Percentiles rank a stretch among this genome's conserved stretches.
phyloP scores from a whole-genome alignment of 805 yeast genomes.

The Yarrowia deformans region DNA sequence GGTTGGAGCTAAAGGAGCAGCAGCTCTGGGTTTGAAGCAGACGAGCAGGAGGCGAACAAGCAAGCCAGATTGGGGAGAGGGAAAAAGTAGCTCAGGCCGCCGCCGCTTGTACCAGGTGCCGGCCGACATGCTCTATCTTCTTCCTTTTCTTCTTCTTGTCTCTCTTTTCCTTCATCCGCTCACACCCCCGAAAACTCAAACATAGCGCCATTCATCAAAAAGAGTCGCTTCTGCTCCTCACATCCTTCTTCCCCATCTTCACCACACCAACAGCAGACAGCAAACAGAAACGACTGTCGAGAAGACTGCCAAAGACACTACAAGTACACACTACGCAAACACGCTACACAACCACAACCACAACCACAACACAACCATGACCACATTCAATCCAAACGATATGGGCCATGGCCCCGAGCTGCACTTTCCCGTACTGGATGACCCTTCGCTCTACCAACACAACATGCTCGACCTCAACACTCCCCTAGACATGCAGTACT shows the following conservation, averaged over 20 bases:
- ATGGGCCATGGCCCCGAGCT: background rate
- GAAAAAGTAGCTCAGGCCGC: background rate
- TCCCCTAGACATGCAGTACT: constrained; percentile 27
- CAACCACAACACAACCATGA: constrained; percentile 11
- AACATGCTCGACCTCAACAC: constrained; percentile 30
- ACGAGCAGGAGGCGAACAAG: constrained; percentile 15
- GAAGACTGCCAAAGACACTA: too few species aligned
- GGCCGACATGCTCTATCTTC: background rate
- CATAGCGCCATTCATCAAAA: background rate
- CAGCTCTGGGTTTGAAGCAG: constrained; percentile 1
- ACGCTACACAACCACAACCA: background rate
- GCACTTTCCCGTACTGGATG: constrained; percentile 3
- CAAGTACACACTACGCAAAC: too few species aligned
- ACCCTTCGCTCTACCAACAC: constrained; percentile 20
- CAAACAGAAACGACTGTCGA: background rate
- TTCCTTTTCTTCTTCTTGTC: background rate
- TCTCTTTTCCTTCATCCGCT: background rate
- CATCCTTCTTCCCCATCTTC: background rate
- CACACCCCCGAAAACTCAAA: background rate
- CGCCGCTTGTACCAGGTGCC: too few species aligned
- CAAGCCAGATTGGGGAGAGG: background rate
- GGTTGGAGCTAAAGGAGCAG: background rate
- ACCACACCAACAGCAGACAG: background rate
- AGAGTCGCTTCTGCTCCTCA: background rate
- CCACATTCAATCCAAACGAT: constrained; percentile 9